A percentile compares a stretch with the other conserved stretches of the same genome.
phyloP scores from a whole-genome alignment of 129 eudicot genomes.

The Centrapalus pauciflorus region DNA sequence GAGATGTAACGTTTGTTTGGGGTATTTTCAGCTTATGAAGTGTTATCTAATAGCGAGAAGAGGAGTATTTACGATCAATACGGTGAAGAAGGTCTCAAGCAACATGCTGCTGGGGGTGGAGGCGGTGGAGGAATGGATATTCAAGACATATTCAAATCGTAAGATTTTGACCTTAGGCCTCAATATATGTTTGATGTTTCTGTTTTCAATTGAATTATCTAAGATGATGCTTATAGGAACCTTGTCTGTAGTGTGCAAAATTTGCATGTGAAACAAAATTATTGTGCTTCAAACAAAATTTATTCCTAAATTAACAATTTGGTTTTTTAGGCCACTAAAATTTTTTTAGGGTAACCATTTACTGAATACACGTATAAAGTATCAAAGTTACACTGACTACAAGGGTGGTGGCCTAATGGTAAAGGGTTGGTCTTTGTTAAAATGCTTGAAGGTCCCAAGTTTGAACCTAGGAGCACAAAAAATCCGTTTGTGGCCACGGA shows the following conservation, averaged over 20 bases:
- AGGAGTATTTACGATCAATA: slow-evolving; percentile 86
- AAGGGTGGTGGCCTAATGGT: no score
- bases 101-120: slow-evolving; percentile 94
- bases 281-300: not conserved
- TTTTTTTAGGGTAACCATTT: not conserved
- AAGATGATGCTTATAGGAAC: not conserved
- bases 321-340: not conserved
- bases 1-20: slow-evolving; percentile 15
- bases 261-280: not conserved
- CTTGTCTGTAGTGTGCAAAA: not conserved
- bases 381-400: no score
- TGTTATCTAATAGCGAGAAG: slow-evolving; percentile 86
- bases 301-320: not conserved
- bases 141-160: slow-evolving; percentile 88
- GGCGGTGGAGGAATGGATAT: slow-evolving; percentile 97
- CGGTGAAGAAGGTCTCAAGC: slow-evolving; percentile 98
- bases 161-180: slow-evolving; percentile 24
- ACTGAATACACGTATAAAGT: no score
- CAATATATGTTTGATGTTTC: no score
- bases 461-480: no score
- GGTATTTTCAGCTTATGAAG: slow-evolving; percentile 73
- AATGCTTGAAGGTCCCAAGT: no score
- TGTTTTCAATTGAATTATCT: no score
- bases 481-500: no score
- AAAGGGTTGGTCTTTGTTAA: no score